A percentile compares a stretch with the other conserved stretches of the same genome.
phyloP scores from a whole-genome alignment of 192 early-diverging fungal genomes.

The Backusella psychrophila region DNA sequence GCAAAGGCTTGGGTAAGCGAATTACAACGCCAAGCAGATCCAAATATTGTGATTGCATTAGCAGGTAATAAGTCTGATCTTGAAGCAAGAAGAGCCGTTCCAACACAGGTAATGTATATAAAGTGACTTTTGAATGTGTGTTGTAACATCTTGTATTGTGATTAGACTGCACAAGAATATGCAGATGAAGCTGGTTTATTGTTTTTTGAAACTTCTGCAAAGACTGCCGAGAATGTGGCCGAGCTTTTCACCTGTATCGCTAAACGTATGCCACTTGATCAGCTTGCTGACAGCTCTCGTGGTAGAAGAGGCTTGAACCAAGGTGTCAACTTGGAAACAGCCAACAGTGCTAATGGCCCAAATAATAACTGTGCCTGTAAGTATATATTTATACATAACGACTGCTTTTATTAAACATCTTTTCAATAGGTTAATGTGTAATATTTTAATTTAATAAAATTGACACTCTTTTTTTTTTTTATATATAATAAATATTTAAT shows the following conservation, averaged over 20 bases:
- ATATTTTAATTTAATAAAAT: background rate
- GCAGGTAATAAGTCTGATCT: slow-evolving; percentile 70
- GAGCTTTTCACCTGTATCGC: slow-evolving; percentile 55
- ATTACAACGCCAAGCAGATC: slow-evolving; percentile 69
- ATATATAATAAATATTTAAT: background rate
- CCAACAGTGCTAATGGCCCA: background rate
- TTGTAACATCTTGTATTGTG: background rate
- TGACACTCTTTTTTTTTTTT: background rate
- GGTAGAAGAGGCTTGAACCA: background rate
- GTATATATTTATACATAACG: background rate
- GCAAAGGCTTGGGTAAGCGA: slow-evolving; percentile 75
- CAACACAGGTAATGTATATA: slow-evolving; percentile 47
- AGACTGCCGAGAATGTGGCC: slow-evolving; percentile 53
- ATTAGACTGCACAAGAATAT: slow-evolving; percentile 56
- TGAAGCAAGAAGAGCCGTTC: slow-evolving; percentile 60
- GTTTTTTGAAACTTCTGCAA: slow-evolving; percentile 65
- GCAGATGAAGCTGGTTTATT: slow-evolving; percentile 57
- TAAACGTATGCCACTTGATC: slow-evolving; percentile 19
- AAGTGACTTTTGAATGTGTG: background rate
- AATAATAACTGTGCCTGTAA: slow-evolving; percentile 18
- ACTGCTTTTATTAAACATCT: background rate
- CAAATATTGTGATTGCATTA: slow-evolving; percentile 71
- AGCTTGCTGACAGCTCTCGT: slow-evolving; percentile 9
- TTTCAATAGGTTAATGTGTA: background rate
- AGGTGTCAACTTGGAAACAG: slow-evolving; percentile 9